A percentile compares a stretch with the other conserved stretches of the same genome.
Conservation (phyloP, 345 rosid species). For the Euclidium syriacum region DNA sequence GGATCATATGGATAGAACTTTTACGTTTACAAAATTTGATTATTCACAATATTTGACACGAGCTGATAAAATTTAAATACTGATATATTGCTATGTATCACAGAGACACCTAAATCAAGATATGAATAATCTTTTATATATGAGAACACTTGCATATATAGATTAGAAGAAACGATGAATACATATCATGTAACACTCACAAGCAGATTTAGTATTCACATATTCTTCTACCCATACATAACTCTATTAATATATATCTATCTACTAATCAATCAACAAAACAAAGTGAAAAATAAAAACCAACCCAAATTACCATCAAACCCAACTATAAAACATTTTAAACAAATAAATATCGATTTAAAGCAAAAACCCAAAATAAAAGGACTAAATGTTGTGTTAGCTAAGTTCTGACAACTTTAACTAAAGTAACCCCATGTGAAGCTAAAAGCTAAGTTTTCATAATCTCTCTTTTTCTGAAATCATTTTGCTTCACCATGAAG, state of each 20-base stretch:
- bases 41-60: too few species aligned
- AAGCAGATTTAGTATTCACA: conserved; percentile 17
- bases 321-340: conserved; percentile 6
- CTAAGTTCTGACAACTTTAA: conserved; percentile 36
- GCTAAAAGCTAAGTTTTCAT: conserved; percentile 26
- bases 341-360: conserved; percentile 14
- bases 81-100: too few species aligned
- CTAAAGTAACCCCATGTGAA: conserved; percentile 35
- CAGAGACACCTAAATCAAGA: background rate
- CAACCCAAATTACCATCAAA: conserved; percentile 19
- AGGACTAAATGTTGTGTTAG: conserved; percentile 30
- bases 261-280: background rate
- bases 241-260: background rate
- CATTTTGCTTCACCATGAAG: conserved; percentile 38
- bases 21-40: too few species aligned
- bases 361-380: background rate
- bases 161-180: conserved; percentile 33
- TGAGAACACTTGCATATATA: conserved; percentile 9
- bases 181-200: conserved; percentile 12
- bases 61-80: too few species aligned
- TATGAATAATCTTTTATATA: background rate
- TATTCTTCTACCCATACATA: conserved; percentile 26
- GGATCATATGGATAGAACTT: too few species aligned
- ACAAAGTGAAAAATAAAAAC: conserved; percentile 2
- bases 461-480: conserved; percentile 25